Percentiles rank a stretch among this genome's conserved stretches.
These are phyloP conservation scores for Agastache rugosa DNA, from an alignment of 257 asterid species.

Conservation along the genomic window DNA sequence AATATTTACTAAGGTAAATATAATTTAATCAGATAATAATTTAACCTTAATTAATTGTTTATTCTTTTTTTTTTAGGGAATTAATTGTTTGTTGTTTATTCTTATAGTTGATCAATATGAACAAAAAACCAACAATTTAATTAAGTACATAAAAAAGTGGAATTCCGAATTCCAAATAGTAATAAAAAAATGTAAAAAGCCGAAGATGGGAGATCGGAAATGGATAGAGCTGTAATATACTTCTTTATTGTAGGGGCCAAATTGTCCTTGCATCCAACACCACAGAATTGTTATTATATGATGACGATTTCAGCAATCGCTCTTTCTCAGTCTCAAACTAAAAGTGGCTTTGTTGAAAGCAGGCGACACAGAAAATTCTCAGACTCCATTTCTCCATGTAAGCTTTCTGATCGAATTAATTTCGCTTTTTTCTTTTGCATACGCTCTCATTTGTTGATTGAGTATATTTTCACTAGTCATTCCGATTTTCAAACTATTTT, in stretches of 20 bases:
- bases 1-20: no score
- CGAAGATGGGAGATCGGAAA: no score
- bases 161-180: no score
- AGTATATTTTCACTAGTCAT: background rate
- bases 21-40: no score
- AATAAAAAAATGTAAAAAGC: no score
- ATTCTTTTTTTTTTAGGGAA: no score
- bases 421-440: background rate
- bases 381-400: slow-evolving; percentile 33
- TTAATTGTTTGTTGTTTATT: no score
- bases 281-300: background rate
- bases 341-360: background rate
- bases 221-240: slow-evolving; percentile 20
- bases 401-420: background rate
- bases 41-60: no score
- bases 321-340: background rate
- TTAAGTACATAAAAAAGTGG: no score
- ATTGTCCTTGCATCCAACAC: background rate
- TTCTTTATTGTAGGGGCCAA: background rate
- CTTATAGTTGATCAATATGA: no score
- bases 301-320: background rate
- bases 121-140: no score
- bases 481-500: slow-evolving; percentile 12
- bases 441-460: background rate
- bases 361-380: slow-evolving; percentile 14